phyloP scores from a whole-genome alignment of 2,329 filamentous ascomycete genomes.

The Apiospora marii region DNA sequence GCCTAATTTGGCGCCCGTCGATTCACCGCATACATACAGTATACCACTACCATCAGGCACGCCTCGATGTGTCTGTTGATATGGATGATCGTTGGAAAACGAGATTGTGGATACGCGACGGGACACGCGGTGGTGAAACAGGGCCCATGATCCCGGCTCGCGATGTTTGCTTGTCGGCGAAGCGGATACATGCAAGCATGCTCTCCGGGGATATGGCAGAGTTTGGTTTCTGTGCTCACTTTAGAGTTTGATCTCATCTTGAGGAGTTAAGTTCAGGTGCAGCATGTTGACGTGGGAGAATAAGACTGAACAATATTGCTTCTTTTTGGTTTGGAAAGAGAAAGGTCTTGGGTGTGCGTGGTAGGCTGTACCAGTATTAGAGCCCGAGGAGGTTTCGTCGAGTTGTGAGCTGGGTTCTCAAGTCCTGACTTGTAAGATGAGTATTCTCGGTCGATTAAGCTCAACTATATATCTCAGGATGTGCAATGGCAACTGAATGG shows the following conservation, averaged over 20 bases:
- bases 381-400: neutral
- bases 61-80: neutral
- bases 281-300: neutral
- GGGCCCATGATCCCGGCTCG: neutral
- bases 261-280: neutral
- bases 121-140: neutral
- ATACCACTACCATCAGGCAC: conserved; percentile 15
- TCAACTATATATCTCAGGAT: neutral
- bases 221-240: conserved; percentile 2
- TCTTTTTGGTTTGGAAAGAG: neutral
- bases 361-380: neutral
- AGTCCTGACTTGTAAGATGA: neutral
- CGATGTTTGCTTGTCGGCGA: neutral
- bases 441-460: neutral
- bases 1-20: conserved; percentile 12
- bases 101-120: neutral
- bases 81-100: neutral
- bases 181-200: neutral
- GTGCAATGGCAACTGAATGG: neutral
- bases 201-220: neutral
- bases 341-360: neutral
- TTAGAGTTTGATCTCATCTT: neutral
- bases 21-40: conserved; percentile 5
- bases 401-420: neutral
- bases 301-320: neutral